A percentile compares a stretch with the other conserved stretches of the same genome.
phyloP scores from a whole-genome alignment of 2,329 filamentous ascomycete species.

The Rhynchosporium secalis region DNA sequence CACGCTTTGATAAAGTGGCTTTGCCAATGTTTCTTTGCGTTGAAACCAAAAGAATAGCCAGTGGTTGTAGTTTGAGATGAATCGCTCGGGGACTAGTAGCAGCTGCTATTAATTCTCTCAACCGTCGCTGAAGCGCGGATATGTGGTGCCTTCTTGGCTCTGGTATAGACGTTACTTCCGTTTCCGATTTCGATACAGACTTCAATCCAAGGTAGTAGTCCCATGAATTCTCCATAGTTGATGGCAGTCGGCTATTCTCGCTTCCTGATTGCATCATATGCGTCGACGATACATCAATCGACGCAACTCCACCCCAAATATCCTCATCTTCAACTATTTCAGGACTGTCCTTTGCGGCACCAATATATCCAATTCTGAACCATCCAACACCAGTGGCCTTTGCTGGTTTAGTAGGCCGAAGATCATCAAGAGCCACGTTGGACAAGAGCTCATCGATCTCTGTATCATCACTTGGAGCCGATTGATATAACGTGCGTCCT shows the following conservation, averaged over 20 bases:
- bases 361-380: constrained; percentile 85
- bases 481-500: constrained; percentile 77
- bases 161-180: constrained; percentile 43
- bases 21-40: constrained; percentile 95
- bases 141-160: constrained; percentile 53
- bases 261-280: constrained; percentile 91
- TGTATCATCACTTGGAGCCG: constrained; percentile 55
- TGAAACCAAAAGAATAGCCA: constrained; percentile 85
- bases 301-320: constrained; percentile 81
- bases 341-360: constrained; percentile 52
- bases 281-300: constrained; percentile 82
- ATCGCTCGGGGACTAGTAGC: constrained; percentile 86
- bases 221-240: constrained; percentile 76
- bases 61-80: constrained; percentile 80
- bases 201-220: constrained; percentile 84
- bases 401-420: constrained; percentile 40
- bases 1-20: constrained; percentile 70
- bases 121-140: constrained; percentile 63
- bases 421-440: constrained; percentile 54
- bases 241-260: constrained; percentile 77
- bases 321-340: constrained; percentile 63
- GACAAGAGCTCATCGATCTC: constrained; percentile 68
- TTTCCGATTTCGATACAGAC: constrained; percentile 56
- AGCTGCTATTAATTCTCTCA: constrained; percentile 83
- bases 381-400: constrained; percentile 67